Conservation (phyloP, 805 yeast species). For the Saturnispora halmiae region DNA sequence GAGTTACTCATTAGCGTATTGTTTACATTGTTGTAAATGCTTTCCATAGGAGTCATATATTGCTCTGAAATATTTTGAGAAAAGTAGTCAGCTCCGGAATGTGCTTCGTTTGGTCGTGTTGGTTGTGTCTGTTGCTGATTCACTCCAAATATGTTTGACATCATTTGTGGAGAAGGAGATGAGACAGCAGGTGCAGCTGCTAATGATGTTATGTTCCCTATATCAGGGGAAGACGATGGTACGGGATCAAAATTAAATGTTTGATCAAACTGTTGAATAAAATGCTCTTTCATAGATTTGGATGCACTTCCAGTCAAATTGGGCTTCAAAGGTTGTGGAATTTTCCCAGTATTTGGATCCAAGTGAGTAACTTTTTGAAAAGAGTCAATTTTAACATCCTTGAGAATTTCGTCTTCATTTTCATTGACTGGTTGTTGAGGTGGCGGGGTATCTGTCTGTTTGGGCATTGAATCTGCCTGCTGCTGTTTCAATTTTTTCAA, state of each 20-base stretch:
- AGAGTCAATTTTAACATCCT: constrained; percentile 20
- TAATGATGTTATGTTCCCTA: constrained; percentile 11
- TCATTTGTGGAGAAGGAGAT: constrained; percentile 1
- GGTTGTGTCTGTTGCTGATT: background rate
- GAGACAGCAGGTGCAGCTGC: constrained; percentile 9
- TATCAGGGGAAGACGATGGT: background rate
- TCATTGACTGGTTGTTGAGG: constrained; percentile 25
- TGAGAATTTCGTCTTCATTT: constrained; percentile 62
- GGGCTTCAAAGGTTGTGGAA: constrained; percentile 35
- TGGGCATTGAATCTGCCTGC: constrained; percentile 2
- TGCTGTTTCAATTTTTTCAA: constrained; percentile 35
- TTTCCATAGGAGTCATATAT: background rate
- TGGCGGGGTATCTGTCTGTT: constrained; percentile 14
- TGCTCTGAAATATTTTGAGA: background rate
- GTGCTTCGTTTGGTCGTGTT: background rate
- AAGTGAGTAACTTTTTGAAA: constrained; percentile 13
- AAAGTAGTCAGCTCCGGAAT: background rate
- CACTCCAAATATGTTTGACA: background rate
- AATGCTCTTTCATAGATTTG: constrained; percentile 32
- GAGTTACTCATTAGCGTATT: background rate
- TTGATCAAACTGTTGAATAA: constrained; percentile 17
- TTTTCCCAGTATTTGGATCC: constrained; percentile 9
- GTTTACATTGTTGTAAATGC: background rate
- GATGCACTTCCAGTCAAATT: constrained; percentile 50
- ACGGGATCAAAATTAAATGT: constrained; percentile 11